phyloP scores from a whole-genome alignment of 2,329 filamentous ascomycete genomes.

The Arthrobotrys iridis region DNA sequence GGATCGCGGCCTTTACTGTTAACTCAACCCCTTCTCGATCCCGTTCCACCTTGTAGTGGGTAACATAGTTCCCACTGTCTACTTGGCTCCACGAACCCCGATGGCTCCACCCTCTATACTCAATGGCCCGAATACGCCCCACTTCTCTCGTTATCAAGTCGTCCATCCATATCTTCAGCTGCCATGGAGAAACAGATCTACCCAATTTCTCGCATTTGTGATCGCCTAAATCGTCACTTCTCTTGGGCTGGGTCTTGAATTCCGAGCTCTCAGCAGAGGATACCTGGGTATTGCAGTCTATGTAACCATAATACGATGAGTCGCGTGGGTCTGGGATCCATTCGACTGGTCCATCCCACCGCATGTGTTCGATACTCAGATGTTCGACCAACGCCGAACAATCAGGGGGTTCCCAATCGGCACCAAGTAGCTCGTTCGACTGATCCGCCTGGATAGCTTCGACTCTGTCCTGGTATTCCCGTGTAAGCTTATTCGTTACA shows the following conservation, averaged over 20 bases:
- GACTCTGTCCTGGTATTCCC: neutral
- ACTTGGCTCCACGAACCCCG: too few relatives aligned
- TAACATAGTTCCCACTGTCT: neutral
- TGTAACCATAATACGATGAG: too few relatives aligned
- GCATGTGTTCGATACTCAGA: neutral
- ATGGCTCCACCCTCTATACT: too few relatives aligned
- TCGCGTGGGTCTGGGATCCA: too few relatives aligned
- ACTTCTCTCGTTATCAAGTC: too few relatives aligned
- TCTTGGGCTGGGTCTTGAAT: too few relatives aligned
- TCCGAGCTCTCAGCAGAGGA: too few relatives aligned
- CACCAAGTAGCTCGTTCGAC: neutral
- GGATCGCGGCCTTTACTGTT: neutral
- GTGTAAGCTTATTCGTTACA: neutral
- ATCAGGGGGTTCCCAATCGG: neutral
- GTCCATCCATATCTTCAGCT: neutral
- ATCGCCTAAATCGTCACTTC: too few relatives aligned
- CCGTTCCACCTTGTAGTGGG: neutral
- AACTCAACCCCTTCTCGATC: neutral
- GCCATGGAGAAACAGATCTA: neutral
- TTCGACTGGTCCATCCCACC: neutral
- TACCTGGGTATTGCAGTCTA: neutral
- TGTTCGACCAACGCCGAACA: neutral
- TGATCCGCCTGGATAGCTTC: neutral
- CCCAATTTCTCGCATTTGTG: neutral
- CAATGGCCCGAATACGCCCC: too few relatives aligned